phyloP scores from a whole-genome alignment of 2,329 filamentous ascomycete species.

The Parastagonospora nodorum region DNA sequence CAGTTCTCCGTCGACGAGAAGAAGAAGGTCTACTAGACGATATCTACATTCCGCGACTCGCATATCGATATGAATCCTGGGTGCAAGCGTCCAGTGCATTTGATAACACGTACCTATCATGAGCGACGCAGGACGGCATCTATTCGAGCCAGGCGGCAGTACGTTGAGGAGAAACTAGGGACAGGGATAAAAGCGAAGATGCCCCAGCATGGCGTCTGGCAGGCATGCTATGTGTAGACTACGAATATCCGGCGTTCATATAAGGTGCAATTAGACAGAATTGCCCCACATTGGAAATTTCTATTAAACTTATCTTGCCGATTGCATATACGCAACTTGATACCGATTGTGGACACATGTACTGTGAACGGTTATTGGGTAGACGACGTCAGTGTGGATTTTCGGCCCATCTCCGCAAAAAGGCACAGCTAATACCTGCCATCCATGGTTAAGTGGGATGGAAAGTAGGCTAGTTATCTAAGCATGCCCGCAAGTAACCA shows the following conservation, averaged over 20 bases:
- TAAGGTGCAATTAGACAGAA: conserved; percentile 23
- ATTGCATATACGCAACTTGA: conserved; percentile 2
- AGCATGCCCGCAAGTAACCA: conserved; percentile 19
- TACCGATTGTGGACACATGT: conserved; percentile 3
- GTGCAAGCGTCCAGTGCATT: conserved; percentile 26
- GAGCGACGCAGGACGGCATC: conserved; percentile 9
- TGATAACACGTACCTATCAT: conserved; percentile 24
- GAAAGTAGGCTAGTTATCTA: conserved; percentile 24
- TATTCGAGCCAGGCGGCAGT: conserved; percentile 6
- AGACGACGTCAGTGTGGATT: conserved; percentile 3
- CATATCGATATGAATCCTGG: conserved; percentile 23
- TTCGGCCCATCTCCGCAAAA: conserved; percentile 21
- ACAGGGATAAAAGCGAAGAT: conserved; percentile 15
- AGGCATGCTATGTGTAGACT: conserved; percentile 36
- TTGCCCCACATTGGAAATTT: conserved; percentile 13
- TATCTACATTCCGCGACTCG: conserved; percentile 17
- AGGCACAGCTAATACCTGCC: conserved; percentile 18
- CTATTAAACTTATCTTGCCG: not conserved
- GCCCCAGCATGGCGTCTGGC: conserved; percentile 22
- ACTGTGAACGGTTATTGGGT: not conserved
- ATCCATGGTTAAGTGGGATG: conserved; percentile 12
- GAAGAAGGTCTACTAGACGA: conserved; percentile 94
- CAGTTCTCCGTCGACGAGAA: conserved; percentile 99
- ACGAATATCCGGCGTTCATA: conserved; percentile 31
- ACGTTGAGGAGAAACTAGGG: conserved; percentile 3